phyloP scores from a whole-genome alignment of 805 yeast species.

The Myxozyma neglecta region DNA sequence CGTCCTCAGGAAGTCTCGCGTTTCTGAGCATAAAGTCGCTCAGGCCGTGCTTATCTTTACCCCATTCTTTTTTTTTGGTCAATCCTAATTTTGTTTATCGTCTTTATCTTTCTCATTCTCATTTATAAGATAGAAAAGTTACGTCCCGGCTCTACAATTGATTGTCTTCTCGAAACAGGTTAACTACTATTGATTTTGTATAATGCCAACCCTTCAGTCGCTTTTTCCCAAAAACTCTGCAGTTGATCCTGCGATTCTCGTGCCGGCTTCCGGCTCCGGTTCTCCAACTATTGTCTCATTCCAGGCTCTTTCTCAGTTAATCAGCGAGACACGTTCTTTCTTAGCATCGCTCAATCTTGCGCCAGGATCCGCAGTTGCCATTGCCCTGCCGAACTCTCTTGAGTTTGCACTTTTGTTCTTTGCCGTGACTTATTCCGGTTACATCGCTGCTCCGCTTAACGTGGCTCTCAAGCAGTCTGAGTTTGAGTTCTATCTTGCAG shows the following conservation, averaged over 20 bases:
- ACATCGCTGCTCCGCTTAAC: slow-evolving; percentile 69
- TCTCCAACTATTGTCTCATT: slow-evolving; percentile 11
- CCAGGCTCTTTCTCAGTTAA: slow-evolving; percentile 3
- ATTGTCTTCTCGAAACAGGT: background rate
- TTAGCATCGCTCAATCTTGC: slow-evolving; percentile 20
- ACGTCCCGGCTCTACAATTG: too few relatives aligned
- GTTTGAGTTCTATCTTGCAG: slow-evolving; percentile 64
- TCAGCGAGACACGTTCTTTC: slow-evolving; percentile 14
- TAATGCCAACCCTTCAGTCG: slow-evolving; percentile 20
- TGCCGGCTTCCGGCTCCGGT: slow-evolving; percentile 9
- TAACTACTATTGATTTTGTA: background rate
- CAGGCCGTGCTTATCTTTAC: too few relatives aligned
- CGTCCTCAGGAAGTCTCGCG: too few relatives aligned
- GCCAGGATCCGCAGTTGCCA: slow-evolving; percentile 39
- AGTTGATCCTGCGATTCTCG: slow-evolving; percentile 18
- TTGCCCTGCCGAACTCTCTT: slow-evolving; percentile 59
- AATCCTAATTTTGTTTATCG: too few relatives aligned
- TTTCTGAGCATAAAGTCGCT: too few relatives aligned
- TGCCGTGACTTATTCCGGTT: slow-evolving; percentile 55
- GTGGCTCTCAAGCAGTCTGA: slow-evolving; percentile 61
- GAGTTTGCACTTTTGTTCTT: slow-evolving; percentile 60
- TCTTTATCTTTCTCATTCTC: too few relatives aligned
- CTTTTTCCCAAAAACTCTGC: background rate
- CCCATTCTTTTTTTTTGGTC: too few relatives aligned
- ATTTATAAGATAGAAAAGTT: too few relatives aligned